Conservation (phyloP, 192 early-diverging fungal genomes). For the Podila epicladia region DNA sequence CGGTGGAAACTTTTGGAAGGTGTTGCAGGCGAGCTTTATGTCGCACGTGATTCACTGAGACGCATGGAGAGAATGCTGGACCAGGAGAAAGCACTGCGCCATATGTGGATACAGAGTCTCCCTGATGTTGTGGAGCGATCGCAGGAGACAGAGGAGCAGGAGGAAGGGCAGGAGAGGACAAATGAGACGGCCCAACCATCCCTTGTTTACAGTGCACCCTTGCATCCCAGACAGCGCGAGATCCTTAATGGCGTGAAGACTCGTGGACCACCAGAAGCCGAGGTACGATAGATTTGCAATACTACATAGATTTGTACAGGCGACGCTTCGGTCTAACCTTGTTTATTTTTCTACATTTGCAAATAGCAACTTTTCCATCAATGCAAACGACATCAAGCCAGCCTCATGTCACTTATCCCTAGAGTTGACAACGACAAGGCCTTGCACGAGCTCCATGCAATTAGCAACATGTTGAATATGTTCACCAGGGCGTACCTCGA, state of each 20-base stretch:
- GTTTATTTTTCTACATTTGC: neutral
- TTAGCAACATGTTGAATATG: conserved; percentile 4
- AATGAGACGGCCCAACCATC: neutral
- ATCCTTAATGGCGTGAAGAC: conserved; percentile 18
- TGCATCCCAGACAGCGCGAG: conserved; percentile 20
- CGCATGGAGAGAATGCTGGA: conserved; percentile 33
- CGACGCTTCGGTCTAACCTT: neutral
- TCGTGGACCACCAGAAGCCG: conserved; percentile 22
- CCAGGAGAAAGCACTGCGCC: conserved; percentile 22
- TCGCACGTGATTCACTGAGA: conserved; percentile 24
- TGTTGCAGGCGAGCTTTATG: conserved; percentile 41
- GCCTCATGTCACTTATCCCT: conserved; percentile 14
- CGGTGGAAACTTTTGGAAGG: conserved; percentile 27
- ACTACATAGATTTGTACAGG: too few species aligned
- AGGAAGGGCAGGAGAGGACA: too few species aligned
- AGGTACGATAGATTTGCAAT: conserved; percentile 9
- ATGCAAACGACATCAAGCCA: conserved; percentile 36
- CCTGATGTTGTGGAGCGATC: neutral
- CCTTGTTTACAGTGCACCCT: conserved; percentile 8
- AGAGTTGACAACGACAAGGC: conserved; percentile 37
- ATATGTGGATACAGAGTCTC: conserved; percentile 25
- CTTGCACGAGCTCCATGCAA: conserved; percentile 20
- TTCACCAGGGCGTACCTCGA: conserved; percentile 24
- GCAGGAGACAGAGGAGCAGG: conserved; percentile 1
- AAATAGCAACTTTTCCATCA: conserved; percentile 35